These are phyloP conservation scores for Neoarthrinium moseri DNA, from an alignment of 2,329 filamentous ascomycete species.

Conservation along the genomic window DNA sequence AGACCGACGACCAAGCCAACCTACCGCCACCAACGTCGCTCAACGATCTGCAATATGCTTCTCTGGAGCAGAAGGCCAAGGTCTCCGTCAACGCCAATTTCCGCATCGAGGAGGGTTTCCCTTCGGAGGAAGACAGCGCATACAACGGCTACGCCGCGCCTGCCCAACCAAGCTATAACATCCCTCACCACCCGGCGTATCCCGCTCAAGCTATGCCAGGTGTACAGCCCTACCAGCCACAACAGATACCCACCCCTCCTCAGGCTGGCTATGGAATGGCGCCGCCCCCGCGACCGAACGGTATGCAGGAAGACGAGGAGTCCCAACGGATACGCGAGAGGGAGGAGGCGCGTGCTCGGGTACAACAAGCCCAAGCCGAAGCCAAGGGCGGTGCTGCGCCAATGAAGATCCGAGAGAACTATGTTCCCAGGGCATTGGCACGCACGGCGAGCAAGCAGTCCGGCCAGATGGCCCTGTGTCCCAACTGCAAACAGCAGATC, in stretches of 20 bases:
- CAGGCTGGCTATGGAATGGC: constrained; percentile 30
- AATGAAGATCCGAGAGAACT: constrained; percentile 92
- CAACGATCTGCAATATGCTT: constrained; percentile 89
- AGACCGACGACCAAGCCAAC: constrained; percentile 80
- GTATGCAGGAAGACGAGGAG: constrained; percentile 60
- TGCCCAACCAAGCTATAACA: constrained; percentile 37
- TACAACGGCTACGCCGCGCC: constrained; percentile 48
- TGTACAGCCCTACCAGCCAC: constrained; percentile 28
- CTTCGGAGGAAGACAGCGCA: constrained; percentile 68
- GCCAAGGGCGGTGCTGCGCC: constrained; percentile 65
- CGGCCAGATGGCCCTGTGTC: constrained; percentile 73
- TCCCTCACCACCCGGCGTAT: constrained; percentile 44
- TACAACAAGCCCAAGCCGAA: constrained; percentile 77
- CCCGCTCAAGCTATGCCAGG: constrained; percentile 30
- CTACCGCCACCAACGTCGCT: constrained; percentile 87
- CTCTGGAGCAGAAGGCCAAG: constrained; percentile 90
- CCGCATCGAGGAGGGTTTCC: constrained; percentile 94
- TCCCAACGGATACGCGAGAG: constrained; percentile 62
- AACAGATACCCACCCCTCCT: constrained; percentile 38
- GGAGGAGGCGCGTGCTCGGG: constrained; percentile 58
- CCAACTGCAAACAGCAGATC: constrained; percentile 90
- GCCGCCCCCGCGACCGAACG: constrained; percentile 29
- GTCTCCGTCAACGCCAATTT: constrained; percentile 79
- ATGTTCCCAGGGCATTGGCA: constrained; percentile 80
- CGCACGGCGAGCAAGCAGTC: constrained; percentile 66